Evolutionary conservation across 108 stramenopile genomes (phyloP).

Genomic region (Fragilariopsis cylindrus): DNA sequence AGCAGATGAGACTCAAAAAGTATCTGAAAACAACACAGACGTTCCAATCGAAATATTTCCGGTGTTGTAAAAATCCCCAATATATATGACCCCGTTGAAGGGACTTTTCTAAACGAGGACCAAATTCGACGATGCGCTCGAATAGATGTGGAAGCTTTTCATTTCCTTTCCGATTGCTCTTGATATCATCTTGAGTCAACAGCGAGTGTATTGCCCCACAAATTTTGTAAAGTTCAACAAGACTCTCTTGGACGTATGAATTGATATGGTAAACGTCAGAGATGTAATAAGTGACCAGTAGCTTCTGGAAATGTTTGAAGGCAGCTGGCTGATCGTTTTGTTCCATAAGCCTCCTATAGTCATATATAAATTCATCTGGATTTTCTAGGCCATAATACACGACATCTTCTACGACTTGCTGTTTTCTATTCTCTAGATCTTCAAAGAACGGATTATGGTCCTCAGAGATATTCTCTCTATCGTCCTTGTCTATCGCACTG

Average conservation of each 20-base stretch:
- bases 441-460: constrained; percentile 29
- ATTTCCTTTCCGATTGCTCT: neutral
- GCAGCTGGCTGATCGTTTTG: constrained; percentile 26
- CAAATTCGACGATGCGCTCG: constrained; percentile 23
- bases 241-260: constrained; percentile 36
- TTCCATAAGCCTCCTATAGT: constrained; percentile 18
- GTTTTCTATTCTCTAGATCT: constrained; percentile 20
- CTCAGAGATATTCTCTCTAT: neutral
- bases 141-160: constrained; percentile 9
- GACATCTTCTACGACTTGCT: constrained; percentile 23
- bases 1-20: constrained; percentile 32
- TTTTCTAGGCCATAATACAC: constrained; percentile 31
- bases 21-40: constrained; percentile 12
- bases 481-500: constrained; percentile 4
- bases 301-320: constrained; percentile 23
- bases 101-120: constrained; percentile 19
- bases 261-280: constrained; percentile 35
- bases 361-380: constrained; percentile 31
- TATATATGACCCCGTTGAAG: constrained; percentile 29
- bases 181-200: neutral
- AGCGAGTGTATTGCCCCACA: constrained; percentile 20
- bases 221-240: constrained; percentile 29
- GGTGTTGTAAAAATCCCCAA: constrained; percentile 30
- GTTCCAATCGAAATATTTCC: constrained; percentile 20
- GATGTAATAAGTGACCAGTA: constrained; percentile 28